phyloP scores from a whole-genome alignment of 2,329 filamentous ascomycete species.

The Cercospora zeae-maydis region DNA sequence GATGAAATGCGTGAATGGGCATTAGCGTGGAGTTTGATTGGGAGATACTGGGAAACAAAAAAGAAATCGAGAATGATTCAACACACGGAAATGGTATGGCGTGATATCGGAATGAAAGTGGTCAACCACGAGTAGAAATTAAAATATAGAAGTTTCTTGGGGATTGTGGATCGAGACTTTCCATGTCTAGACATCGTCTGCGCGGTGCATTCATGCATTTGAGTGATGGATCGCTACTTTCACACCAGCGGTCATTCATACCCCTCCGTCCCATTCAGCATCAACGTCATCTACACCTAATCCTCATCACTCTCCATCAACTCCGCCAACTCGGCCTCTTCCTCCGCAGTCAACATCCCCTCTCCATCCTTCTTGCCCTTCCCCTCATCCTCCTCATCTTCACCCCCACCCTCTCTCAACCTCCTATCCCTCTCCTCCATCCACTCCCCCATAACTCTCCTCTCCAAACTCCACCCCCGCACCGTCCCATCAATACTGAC shows the following conservation, averaged over 20 bases:
- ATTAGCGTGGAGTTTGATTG: conserved; percentile 11
- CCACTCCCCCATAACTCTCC: conserved; percentile 56
- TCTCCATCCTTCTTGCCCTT: conserved; percentile 43
- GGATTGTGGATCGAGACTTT: not conserved
- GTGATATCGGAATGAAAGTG: not conserved
- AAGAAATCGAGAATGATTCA: conserved; percentile 5
- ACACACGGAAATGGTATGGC: not conserved
- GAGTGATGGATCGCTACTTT: not conserved
- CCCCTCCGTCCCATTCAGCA: not conserved
- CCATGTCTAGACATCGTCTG: not conserved
- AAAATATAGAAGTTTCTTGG: not conserved
- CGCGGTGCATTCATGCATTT: too few species aligned
- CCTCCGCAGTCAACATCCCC: conserved; percentile 71
- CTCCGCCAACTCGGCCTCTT: conserved; percentile 88
- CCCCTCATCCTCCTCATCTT: conserved; percentile 36
- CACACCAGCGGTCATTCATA: not conserved
- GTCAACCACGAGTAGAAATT: not conserved
- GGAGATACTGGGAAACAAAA: not conserved
- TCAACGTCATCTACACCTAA: not conserved
- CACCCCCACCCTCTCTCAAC: conserved; percentile 47
- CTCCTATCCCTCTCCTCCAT: conserved; percentile 41
- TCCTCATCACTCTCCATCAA: conserved; percentile 73
- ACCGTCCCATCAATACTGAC: conserved; percentile 88
- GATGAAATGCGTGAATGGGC: not conserved
- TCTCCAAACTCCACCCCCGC: conserved; percentile 73